Base-by-base conservation (phyloP, 352 stramenopile species). In the Globisporangium viniferum region DNA sequence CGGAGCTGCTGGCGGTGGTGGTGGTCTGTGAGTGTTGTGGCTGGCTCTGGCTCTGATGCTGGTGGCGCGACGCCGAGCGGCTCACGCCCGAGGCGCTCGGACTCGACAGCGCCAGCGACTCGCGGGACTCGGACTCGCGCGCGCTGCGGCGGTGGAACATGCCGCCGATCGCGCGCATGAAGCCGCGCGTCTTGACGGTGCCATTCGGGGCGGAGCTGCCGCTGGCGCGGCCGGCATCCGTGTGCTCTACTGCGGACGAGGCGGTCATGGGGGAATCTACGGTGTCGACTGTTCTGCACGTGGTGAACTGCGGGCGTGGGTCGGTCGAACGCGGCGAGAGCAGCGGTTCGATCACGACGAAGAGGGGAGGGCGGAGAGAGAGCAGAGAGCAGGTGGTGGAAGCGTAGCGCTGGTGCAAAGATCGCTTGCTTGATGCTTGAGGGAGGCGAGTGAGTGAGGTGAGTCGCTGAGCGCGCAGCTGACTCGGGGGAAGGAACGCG, bases 141-240 rank as follows among this genome's bases (percentile, higher is more conserved):
- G 24, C 39, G 35, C 66, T 80, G 63, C 62, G 61, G 51, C 77
- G 80, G 59, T 80, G 75, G 64, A 88, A 85, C 22, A 89, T 56
- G 27, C 75, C 71, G 55, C 80, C 80, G 61, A 89, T 74, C 15
- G 77, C 78, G 24, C 76, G 77, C 55, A 89, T 79, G 22, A 89
- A 71, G 56, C 73, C 73, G 57, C 75, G 71, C 49, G 74, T 75
- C 64, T 82, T 86, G 68, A 70, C 27, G 27, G 65, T 54, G 59
- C 62, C 64, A 20, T 33, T 24, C 31, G 48, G 46, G 64, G 18
- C 49, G 56, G 8, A 64, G 54, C 27, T 54, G 51, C 44, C 18
- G 44, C 44, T 51, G 44, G 18, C 44, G 44, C 44, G 44, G 18
- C 44, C 44, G 18, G 44, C 44, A 18, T 51, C 44, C 44, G 15